Percentiles rank a stretch among this genome's conserved stretches.
Conservation (phyloP, 1,284 basidiomycete genomes). For the Flammula alnicola region DNA sequence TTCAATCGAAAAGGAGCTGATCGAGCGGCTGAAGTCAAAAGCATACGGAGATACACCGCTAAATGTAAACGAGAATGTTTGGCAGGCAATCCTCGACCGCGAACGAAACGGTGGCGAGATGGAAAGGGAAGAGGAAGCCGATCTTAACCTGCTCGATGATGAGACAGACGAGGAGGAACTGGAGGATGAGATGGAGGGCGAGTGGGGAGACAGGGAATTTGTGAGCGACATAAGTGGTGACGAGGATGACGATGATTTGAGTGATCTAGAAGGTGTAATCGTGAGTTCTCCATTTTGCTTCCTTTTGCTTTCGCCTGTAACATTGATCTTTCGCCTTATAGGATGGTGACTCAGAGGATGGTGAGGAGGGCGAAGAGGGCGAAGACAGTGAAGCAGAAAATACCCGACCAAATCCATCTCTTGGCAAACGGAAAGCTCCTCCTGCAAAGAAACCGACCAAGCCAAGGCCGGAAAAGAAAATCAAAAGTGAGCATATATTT, state of each 20-base stretch:
- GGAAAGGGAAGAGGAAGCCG: slow-evolving; percentile 57
- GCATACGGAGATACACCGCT: slow-evolving; percentile 97
- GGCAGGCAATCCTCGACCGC: slow-evolving; percentile 87
- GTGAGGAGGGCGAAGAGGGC: slow-evolving; percentile 43
- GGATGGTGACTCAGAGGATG: slow-evolving; percentile 40
- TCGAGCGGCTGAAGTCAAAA: slow-evolving; percentile 94
- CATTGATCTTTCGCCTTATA: slow-evolving; percentile 28
- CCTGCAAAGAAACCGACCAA: slow-evolving; percentile 54
- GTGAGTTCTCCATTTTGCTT: slow-evolving; percentile 41
- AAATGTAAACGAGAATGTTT: slow-evolving; percentile 98
- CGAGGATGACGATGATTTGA: slow-evolving; percentile 57
- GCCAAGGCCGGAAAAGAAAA: slow-evolving; percentile 62
- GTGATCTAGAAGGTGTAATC: slow-evolving; percentile 74
- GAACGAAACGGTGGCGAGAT: slow-evolving; percentile 64
- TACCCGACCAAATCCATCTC: slow-evolving; percentile 42
- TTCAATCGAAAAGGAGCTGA: slow-evolving; percentile 94
- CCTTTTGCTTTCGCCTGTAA: slow-evolving; percentile 8
- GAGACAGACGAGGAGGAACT: slow-evolving; percentile 66
- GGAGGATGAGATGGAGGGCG: slow-evolving; percentile 61
- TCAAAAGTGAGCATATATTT: slow-evolving; percentile 52
- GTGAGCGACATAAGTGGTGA: slow-evolving; percentile 84
- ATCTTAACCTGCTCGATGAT: slow-evolving; percentile 59
- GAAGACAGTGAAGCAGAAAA: slow-evolving; percentile 40
- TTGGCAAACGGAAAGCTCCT: slow-evolving; percentile 74
- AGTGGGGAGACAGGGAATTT: slow-evolving; percentile 80